phyloP scores from a whole-genome alignment of 208 protist genomes.

The Crithidia thermophila region DNA sequence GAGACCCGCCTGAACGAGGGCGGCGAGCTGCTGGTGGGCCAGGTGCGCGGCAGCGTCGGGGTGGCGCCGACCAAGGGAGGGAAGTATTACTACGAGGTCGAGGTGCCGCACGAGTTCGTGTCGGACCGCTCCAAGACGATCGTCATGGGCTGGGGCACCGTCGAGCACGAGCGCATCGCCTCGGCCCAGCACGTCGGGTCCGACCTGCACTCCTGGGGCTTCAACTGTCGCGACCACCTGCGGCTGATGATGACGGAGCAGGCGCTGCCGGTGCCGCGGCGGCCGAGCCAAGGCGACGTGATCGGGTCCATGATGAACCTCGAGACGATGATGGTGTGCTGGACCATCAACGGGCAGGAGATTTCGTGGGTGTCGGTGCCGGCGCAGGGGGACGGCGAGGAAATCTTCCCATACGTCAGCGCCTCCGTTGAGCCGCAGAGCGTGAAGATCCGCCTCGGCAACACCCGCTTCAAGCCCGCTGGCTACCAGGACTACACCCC shows the following conservation, averaged over 20 bases:
- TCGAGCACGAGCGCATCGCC: conserved; percentile 82
- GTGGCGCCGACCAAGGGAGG: conserved; percentile 59
- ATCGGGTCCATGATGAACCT: conserved; percentile 86
- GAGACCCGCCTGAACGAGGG: conserved; percentile 74
- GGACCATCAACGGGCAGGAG: conserved; percentile 87
- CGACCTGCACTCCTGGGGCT: conserved; percentile 90
- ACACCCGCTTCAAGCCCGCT: conserved; percentile 82
- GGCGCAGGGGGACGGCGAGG: conserved; percentile 69
- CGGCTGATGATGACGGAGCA: conserved; percentile 79
- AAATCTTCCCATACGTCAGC: conserved; percentile 91
- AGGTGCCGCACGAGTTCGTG: conserved; percentile 60
- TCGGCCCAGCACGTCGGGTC: conserved; percentile 85
- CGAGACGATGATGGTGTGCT: conserved; percentile 82
- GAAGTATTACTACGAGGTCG: conserved; percentile 84
- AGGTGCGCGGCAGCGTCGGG: conserved; percentile 85
- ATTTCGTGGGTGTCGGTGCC: conserved; percentile 79
- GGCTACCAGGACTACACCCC: conserved; percentile 77
- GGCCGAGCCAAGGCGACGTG: conserved; percentile 69
- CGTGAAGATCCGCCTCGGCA: conserved; percentile 67
- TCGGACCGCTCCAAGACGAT: conserved; percentile 41
- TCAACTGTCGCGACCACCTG: conserved; percentile 83
- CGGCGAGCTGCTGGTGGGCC: conserved; percentile 77
- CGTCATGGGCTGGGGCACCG: conserved; percentile 90
- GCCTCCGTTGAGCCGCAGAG: conserved; percentile 60
- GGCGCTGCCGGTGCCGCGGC: conserved; percentile 40